Percentiles rank a stretch among this genome's conserved stretches.
phyloP scores from a whole-genome alignment of 1,139 yeast species.

The Saccharomycopsis hybrid region DNA sequence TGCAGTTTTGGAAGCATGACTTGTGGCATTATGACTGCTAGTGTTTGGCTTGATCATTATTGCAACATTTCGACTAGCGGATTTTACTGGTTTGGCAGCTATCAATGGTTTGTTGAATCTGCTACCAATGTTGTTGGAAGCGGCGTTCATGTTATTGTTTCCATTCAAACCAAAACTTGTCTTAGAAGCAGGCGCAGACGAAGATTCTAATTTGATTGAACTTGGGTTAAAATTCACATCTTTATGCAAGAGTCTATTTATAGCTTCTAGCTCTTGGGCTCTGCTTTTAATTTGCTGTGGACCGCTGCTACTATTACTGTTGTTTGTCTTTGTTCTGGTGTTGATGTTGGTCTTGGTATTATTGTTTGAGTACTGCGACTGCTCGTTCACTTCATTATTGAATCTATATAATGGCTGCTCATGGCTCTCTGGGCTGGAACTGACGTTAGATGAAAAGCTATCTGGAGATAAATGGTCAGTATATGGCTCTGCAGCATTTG shows the following conservation, averaged over 20 bases:
- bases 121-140: neutral
- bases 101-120: neutral
- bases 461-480: slow-evolving; percentile 8
- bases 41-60: slow-evolving; percentile 3
- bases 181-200: neutral
- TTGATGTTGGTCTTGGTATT: neutral
- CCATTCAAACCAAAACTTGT: neutral
- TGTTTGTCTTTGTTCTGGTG: neutral
- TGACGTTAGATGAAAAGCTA: slow-evolving; percentile 4
- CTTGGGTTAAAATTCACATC: neutral
- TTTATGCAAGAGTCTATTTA: slow-evolving; percentile 11
- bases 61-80: neutral
- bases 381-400: too few relatives aligned
- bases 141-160: neutral
- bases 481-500: neutral
- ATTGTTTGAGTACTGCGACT: neutral
- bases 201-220: neutral
- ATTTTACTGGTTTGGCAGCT: neutral
- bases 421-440: slow-evolving; percentile 2
- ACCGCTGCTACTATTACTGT: neutral
- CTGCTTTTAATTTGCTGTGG: neutral
- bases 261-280: slow-evolving; percentile 21
- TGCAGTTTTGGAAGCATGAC: neutral
- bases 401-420: neutral
- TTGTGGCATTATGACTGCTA: neutral